A percentile compares a stretch with the other conserved stretches of the same genome.
Evolutionary conservation across 345 rosid species (phyloP).

Genomic region (Garcia nutans): DNA sequence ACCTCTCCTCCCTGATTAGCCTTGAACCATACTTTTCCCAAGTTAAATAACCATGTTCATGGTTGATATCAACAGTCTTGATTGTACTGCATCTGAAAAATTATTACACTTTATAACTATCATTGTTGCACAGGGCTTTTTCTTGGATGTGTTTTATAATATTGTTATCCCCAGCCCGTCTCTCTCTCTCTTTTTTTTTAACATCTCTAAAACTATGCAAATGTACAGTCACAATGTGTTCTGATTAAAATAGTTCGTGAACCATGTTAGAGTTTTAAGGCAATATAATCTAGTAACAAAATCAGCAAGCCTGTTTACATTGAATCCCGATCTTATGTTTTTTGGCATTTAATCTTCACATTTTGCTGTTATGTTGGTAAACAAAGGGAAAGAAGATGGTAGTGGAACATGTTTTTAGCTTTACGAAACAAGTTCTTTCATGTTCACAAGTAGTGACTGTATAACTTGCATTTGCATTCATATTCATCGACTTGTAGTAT

Average conservation of each 20-base stretch:
- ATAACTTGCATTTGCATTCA: neutral
- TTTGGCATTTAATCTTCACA: neutral
- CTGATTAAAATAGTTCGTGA: neutral
- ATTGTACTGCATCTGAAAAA: neutral
- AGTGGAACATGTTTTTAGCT: neutral
- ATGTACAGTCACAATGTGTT: neutral
- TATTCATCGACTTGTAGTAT: neutral
- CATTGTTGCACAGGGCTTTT: neutral
- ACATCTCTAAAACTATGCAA: neutral
- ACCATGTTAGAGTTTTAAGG: neutral
- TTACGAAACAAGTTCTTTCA: neutral
- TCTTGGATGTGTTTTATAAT: neutral
- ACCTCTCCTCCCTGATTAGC: constrained; percentile 57
- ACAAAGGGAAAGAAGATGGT: neutral
- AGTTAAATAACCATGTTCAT: neutral
- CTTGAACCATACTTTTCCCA: neutral
- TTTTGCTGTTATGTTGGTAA: neutral
- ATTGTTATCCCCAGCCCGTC: neutral
- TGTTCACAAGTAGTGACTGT: neutral
- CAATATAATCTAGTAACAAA: neutral
- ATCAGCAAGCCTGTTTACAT: neutral
- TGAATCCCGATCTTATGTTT: neutral
- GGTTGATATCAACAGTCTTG: constrained; percentile 11
- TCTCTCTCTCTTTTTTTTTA: neutral
- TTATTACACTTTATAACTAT: neutral